These are phyloP conservation scores for Beta macrorhiza DNA, from an alignment of 179 eudicot species.

Conservation along the genomic window DNA sequence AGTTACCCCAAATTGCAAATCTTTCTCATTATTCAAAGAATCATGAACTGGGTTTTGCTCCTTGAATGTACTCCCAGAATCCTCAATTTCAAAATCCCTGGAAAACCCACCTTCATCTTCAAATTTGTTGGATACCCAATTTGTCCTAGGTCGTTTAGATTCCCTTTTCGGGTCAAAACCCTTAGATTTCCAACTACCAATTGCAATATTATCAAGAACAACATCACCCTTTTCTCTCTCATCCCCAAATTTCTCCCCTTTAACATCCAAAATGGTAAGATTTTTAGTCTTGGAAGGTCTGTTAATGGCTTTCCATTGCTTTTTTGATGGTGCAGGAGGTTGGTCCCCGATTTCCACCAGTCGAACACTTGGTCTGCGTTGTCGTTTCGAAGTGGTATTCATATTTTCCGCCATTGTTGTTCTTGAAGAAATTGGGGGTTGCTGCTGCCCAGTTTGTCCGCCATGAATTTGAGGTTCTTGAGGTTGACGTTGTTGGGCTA, in stretches of 20 bases:
- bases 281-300: conserved; percentile 47
- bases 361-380: conserved; percentile 71
- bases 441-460: not conserved
- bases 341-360: conserved; percentile 65
- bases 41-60: conserved; percentile 21
- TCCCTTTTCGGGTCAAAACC: conserved; percentile 29
- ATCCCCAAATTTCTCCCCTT: conserved; percentile 22
- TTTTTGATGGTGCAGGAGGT: conserved; percentile 26
- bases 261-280: conserved; percentile 38
- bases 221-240: conserved; percentile 13
- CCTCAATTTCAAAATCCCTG: conserved; percentile 22
- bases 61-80: conserved; percentile 2
- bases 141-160: conserved; percentile 27
- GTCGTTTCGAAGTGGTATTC: conserved; percentile 44
- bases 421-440: conserved; percentile 11
- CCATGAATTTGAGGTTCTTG: conserved; percentile 22
- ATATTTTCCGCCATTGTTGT: not conserved
- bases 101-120: conserved; percentile 8
- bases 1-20: conserved; percentile 20
- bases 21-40: conserved; percentile 11
- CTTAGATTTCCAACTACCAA: conserved; percentile 35
- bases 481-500: conserved; percentile 16
- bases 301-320: conserved; percentile 49
- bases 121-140: conserved; percentile 23
- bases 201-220: conserved; percentile 26